phyloP scores from a whole-genome alignment of 257 asterid genomes.

The Capsicum chinense region DNA sequence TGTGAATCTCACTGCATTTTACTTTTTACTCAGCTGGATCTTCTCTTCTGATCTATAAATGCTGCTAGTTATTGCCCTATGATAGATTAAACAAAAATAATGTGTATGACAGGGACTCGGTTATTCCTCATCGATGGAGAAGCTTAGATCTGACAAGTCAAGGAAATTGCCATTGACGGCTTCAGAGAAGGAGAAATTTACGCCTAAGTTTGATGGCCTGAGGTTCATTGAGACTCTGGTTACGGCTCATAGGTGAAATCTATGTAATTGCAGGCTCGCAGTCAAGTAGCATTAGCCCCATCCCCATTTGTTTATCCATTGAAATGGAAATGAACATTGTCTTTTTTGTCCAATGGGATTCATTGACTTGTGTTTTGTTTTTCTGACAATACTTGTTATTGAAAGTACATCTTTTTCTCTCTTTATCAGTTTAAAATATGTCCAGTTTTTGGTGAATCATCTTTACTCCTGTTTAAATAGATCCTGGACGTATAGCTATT shows the following conservation, averaged over 20 bases:
- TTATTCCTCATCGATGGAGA: not conserved
- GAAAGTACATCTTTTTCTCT: not conserved
- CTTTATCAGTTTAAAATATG: not conserved
- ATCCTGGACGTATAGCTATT: not conserved
- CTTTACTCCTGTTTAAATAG: not conserved
- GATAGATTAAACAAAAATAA: not conserved
- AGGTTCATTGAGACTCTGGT: conserved; percentile 67
- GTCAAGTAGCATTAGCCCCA: not conserved
- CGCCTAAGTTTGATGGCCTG: conserved; percentile 62
- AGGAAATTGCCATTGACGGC: conserved; percentile 7
- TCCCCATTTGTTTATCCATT: not conserved
- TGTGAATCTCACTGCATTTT: not conserved
- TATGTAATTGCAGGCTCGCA: not conserved
- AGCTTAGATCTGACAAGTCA: conserved; percentile 37
- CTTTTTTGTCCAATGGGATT: conserved; percentile 21
- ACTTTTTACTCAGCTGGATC: not conserved
- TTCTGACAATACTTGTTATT: not conserved
- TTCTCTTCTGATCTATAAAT: not conserved
- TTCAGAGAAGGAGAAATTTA: conserved; percentile 40
- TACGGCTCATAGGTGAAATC: conserved; percentile 62
- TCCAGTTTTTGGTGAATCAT: not conserved
- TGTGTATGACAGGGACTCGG: not conserved
- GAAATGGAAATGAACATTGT: not conserved
- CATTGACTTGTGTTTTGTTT: not conserved
- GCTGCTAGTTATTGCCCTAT: not conserved